A percentile compares a stretch with the other conserved stretches of the same genome.
Conservation (phyloP, 345 rosid genomes). For the Lumnitzera littorea region DNA sequence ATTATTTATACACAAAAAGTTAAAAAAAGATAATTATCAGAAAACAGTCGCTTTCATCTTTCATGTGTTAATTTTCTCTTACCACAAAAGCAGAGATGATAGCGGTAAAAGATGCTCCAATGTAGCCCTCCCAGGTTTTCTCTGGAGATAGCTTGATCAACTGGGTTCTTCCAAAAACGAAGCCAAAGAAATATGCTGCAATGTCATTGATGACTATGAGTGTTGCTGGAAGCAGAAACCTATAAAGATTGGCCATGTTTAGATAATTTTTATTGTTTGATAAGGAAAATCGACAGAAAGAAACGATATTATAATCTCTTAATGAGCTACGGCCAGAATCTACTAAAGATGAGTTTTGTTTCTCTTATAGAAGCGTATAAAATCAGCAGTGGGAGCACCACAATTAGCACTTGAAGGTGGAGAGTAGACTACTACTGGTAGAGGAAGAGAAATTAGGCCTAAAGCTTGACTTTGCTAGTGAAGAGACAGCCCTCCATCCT, state of each 20-base stretch:
- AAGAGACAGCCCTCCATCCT: too few relatives aligned
- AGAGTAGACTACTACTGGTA: too few relatives aligned
- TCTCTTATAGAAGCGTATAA: too few relatives aligned
- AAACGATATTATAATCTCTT: neutral
- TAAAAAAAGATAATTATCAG: neutral
- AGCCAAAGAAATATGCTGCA: constrained; percentile 79
- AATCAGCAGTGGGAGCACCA: neutral
- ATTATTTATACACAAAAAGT: neutral
- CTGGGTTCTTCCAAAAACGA: constrained; percentile 96
- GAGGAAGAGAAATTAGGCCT: too few relatives aligned
- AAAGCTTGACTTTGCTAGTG: too few relatives aligned
- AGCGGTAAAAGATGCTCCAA: constrained; percentile 87
- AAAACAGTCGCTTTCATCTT: neutral
- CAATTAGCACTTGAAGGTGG: neutral
- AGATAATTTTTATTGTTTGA: too few relatives aligned
- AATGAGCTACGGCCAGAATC: too few relatives aligned
- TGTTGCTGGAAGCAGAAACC: constrained; percentile 99
- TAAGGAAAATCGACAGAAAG: neutral
- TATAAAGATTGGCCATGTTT: constrained; percentile 14
- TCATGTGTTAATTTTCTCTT: constrained; percentile 16
- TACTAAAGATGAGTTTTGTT: too few relatives aligned
- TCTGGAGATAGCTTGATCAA: constrained; percentile 93
- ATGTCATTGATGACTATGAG: constrained; percentile 90
- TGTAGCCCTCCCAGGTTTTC: constrained; percentile 99
- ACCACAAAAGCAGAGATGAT: constrained; percentile 89